Evolutionary conservation across 1,284 basidiomycete species (phyloP), one percentile per base, ranked within the genome.

Genomic region (Kalmanozyma brasiliensis): DNA sequence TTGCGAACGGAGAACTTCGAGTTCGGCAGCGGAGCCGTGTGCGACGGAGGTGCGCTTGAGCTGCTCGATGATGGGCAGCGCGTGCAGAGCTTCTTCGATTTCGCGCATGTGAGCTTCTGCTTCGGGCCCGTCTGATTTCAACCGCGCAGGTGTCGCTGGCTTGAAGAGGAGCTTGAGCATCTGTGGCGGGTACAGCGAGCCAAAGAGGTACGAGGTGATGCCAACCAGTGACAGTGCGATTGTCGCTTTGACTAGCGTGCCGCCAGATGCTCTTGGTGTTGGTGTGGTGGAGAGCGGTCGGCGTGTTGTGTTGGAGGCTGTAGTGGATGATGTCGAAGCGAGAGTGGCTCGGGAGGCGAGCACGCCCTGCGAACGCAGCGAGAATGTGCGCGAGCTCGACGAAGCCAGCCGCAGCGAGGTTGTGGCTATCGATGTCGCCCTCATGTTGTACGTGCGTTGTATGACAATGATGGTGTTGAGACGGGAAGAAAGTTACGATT

Each of bases 41-140:
- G 71, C 62, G 14, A 57, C 53, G 8, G 69, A 70, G 16, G 47
- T 23, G 1, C 53, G 19, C 17, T 58, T 53, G 20, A 74, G 60
- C 34, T 56, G 53, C 57, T 33, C 88, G 84, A 47, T 56, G 53
- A 68, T 0, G 32, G 88, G 87, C 0, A 95, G 85, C 1, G 84
- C 82, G 62, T 91, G 89, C 6, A 97, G 84, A 40, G 86, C 83
- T 17, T 85, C 81, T 80, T 97, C 94, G 49, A 95, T 85, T 17
- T 84, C 80, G 10, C 85, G 85, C 6, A 85, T 86, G 75, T 91
- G 87, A 2, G 85, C 85, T 41, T 86, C 83, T 0, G 90, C 88
- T 69, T 89, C 87, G 0, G 87, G 85, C 0, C 89, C 87, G 49
- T 88, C 85, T 0, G 87, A 85, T 55, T 89, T 86, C 0, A 84